phyloP scores from a whole-genome alignment of 768 basidiomycete genomes.

The Hygrophorus pudorinus region DNA sequence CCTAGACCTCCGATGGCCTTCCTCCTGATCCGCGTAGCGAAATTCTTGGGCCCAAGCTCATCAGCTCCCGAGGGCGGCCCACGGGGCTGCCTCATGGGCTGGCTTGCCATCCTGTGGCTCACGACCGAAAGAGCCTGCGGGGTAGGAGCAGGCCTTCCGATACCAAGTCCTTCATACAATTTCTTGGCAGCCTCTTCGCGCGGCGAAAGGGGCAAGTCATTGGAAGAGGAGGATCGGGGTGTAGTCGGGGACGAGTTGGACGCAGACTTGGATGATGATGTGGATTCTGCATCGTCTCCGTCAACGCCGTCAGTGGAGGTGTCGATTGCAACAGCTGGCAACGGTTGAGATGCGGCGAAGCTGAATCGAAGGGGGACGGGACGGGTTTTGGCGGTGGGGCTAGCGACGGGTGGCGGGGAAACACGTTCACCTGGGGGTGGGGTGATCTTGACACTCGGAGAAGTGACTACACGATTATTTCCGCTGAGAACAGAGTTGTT shows the following conservation, averaged over 20 bases:
- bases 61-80: conserved; percentile 83
- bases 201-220: conserved; percentile 57
- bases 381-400: conserved; percentile 35
- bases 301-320: conserved; percentile 32
- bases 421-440: conserved; percentile 56
- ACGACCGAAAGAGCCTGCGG: conserved; percentile 26
- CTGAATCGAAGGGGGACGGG: conserved; percentile 63
- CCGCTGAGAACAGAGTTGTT: conserved; percentile 62
- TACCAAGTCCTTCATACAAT: conserved; percentile 81
- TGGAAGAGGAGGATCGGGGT: conserved; percentile 60
- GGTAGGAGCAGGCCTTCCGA: conserved; percentile 48
- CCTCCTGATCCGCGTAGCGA: conserved; percentile 76
- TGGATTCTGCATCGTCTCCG: conserved; percentile 49
- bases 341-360: conserved; percentile 36
- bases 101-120: conserved; percentile 54
- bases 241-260: conserved; percentile 66
- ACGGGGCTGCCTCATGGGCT: conserved; percentile 75
- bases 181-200: conserved; percentile 84
- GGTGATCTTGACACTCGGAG: conserved; percentile 62
- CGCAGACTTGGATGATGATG: conserved; percentile 43
- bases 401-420: conserved; percentile 22
- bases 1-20: conserved; percentile 78
- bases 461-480: conserved; percentile 44
- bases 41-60: conserved; percentile 82
- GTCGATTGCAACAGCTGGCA: conserved; percentile 46